These are phyloP conservation scores for Dryadomyces quercivorus DNA, from an alignment of 2,329 filamentous ascomycete genomes.

Conservation along the genomic window DNA sequence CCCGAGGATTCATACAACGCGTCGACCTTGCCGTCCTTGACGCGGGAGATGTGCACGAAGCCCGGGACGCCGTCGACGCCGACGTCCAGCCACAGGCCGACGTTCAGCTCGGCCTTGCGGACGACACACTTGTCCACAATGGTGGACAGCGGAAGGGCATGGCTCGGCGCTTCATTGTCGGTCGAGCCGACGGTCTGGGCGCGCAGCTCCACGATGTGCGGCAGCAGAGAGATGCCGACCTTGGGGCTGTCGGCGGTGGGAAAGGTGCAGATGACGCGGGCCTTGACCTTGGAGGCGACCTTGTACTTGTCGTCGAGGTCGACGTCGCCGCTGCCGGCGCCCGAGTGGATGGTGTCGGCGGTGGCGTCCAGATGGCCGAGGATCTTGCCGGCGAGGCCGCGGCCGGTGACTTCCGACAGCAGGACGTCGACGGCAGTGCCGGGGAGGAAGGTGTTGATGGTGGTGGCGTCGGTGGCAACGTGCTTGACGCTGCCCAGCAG, in stretches of 20 bases:
- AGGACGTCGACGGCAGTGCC: constrained; percentile 83
- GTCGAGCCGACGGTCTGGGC: not conserved
- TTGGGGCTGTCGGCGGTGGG: constrained; percentile 68
- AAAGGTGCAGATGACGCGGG: constrained; percentile 78
- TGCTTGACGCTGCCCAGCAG: constrained; percentile 56
- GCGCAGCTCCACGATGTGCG: constrained; percentile 61
- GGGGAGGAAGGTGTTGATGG: constrained; percentile 80
- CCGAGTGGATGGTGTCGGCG: constrained; percentile 82
- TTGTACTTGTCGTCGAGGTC: constrained; percentile 71
- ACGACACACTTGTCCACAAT: constrained; percentile 69
- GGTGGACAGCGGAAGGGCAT: constrained; percentile 57
- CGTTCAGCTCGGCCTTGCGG: constrained; percentile 62
- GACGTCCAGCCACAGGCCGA: constrained; percentile 71
- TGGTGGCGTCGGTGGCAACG: constrained; percentile 63
- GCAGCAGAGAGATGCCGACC: constrained; percentile 74
- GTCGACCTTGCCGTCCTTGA: constrained; percentile 85
- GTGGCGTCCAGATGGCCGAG: constrained; percentile 87
- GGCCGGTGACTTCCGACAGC: constrained; percentile 59
- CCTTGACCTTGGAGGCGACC: constrained; percentile 72
- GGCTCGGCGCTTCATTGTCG: constrained; percentile 19
- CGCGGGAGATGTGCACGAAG: constrained; percentile 88
- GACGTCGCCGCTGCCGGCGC: constrained; percentile 53
- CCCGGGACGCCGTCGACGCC: constrained; percentile 57
- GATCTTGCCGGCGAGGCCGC: constrained; percentile 78
- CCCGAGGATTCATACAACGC: constrained; percentile 65